These are phyloP conservation scores for Mycena olivaceomarginata DNA, from an alignment of 768 basidiomycete species.

Conservation along the genomic window DNA sequence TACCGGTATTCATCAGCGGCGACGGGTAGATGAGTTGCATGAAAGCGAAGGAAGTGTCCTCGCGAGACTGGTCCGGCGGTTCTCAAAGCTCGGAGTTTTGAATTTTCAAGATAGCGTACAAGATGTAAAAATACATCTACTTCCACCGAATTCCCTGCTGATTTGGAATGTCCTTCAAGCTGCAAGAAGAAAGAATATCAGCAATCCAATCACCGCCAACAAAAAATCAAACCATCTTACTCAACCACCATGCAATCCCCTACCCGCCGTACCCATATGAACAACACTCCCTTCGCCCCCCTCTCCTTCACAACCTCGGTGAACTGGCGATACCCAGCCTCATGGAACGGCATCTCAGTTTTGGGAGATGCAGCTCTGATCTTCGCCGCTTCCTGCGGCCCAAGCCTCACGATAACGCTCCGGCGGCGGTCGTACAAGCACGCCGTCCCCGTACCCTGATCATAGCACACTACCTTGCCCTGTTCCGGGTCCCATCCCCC, in stretches of 20 bases:
- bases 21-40: no score
- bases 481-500: constrained; percentile 35
- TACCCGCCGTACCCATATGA: constrained; percentile 41
- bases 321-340: constrained; percentile 40
- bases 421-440: constrained; percentile 42
- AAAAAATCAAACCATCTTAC: constrained; percentile 29
- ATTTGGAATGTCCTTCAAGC: constrained; percentile 46
- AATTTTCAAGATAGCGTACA: no score
- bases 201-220: neutral
- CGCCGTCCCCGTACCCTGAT: constrained; percentile 31
- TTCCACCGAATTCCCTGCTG: constrained; percentile 17
- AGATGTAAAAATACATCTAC: no score
- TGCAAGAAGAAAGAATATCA: constrained; percentile 5
- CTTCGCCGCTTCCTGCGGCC: constrained; percentile 40
- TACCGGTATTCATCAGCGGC: no score
- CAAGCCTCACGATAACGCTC: constrained; percentile 36
- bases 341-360: constrained; percentile 45
- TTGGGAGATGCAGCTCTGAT: neutral
- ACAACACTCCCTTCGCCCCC: constrained; percentile 38
- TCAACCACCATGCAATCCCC: constrained; percentile 48
- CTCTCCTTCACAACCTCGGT: constrained; percentile 24
- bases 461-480: constrained; percentile 31
- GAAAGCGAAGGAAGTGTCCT: no score
- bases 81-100: no score
- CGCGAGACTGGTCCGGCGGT: no score